phyloP scores from a whole-genome alignment of 2,329 filamentous ascomycete genomes.

The Paracoccidioides brasiliensis region DNA sequence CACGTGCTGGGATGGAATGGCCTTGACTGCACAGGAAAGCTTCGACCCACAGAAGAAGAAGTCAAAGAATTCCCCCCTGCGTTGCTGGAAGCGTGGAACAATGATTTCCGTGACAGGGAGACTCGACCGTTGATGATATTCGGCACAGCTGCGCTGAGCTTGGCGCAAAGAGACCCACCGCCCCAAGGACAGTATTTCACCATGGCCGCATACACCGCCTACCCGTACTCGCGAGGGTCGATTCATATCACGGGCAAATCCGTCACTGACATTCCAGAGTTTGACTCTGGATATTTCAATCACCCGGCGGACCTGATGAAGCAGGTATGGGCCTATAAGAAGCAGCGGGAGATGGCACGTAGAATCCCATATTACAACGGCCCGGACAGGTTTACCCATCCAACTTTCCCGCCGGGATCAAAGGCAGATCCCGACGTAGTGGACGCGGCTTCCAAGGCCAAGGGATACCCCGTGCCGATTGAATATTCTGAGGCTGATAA shows the following conservation, averaged over 20 bases:
- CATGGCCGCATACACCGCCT: conserved; percentile 41
- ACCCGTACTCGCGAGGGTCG: conserved; percentile 48
- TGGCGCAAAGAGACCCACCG: conserved; percentile 20
- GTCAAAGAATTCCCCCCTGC: conserved; percentile 8
- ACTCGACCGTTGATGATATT: conserved; percentile 6
- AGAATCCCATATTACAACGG: conserved; percentile 40
- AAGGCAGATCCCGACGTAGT: conserved; percentile 30
- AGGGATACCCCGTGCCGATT: conserved; percentile 27
- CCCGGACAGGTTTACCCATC: conserved; percentile 27
- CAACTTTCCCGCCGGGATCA: conserved; percentile 25
- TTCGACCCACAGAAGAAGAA: conserved; percentile 43
- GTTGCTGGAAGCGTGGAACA: neutral
- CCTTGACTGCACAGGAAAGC: conserved; percentile 43
- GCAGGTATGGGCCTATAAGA: conserved; percentile 52
- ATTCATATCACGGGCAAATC: conserved; percentile 42
- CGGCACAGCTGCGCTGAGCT: conserved; percentile 9
- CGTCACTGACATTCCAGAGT: conserved; percentile 36
- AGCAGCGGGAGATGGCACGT: conserved; percentile 47
- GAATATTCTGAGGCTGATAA: conserved; percentile 39
- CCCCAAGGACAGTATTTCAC: conserved; percentile 40
- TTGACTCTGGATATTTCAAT: conserved; percentile 45
- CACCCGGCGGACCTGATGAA: conserved; percentile 45
- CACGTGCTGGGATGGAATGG: conserved; percentile 44
- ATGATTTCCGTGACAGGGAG: conserved; percentile 2
- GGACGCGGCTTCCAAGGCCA: conserved; percentile 13